Evolutionary conservation across 192 early-diverging fungal genomes (phyloP), one percentile per base, ranked within the genome.

Genomic region (Entomortierella parvispora): DNA sequence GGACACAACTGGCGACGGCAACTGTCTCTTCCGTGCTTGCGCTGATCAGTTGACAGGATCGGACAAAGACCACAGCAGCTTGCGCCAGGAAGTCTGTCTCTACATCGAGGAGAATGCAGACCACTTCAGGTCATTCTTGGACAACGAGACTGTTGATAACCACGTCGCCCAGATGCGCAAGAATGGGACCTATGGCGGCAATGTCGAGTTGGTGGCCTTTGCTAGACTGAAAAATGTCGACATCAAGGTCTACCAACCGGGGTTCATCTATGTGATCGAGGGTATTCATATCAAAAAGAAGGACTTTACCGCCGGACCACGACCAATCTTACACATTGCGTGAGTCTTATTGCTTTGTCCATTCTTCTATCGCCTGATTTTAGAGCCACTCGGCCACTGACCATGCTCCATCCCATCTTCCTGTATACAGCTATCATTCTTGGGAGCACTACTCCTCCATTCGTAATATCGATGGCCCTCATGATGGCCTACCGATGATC

Each of bases 401-500:
- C 25, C 25, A 46, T 43, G 3, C 12, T 23, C 23, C 25, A 23
- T 1, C 55, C 18, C 11, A 45, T 2, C 20, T 3, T 23, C 31
- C 28, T 31, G 6, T 9, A 14, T 43, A 26, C 48, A 85, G 85
- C 2, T 93, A 93, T 68, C 91, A 93, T 53, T 89, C 83, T 53
- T 93, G 90, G 82, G 90, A 93, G 59, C 91, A 91, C 64, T 93
- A 93, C 47, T 91, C 89, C 44, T 93, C 92, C 1, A 87, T 93
- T 28, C 77, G 91, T 4, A 92, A 91, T 48, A 80, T 83, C 22
- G 71, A 79, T 47, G 92, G 91, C 0, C 91, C 92, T 18, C 80
- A 85, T 23, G 72, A 68, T 1, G 92, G 92, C 15, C 69, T 82
- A 47, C 90, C 92, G 2, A 70, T 88, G 29, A 90, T 92, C 25